Base-by-base conservation (phyloP, 495 filamentous ascomycete genomes). In the Talaromyces trachyspermus region DNA sequence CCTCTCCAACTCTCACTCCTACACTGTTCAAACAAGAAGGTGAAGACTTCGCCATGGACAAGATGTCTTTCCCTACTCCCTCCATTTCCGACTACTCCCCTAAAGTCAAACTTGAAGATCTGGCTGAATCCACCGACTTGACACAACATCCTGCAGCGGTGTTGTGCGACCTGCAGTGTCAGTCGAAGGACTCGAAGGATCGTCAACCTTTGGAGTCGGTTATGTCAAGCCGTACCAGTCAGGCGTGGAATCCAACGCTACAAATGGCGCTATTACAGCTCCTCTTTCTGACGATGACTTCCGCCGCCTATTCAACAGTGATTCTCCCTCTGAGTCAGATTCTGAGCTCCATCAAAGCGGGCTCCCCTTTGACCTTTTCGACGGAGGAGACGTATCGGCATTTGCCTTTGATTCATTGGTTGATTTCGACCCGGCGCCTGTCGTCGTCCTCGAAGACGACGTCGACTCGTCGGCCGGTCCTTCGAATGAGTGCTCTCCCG, bases 91-190 rank as follows among this genome's bases (percentile, higher is more conserved):
- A 71, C 42, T 72, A 71, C 60, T 77, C 74, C 5, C 70, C 70
- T 10, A 73, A 62, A 44, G 59, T 76, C 10, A 62, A 69, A 55
- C 71, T 71, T 53, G 68, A 72, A 57, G 65, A 66, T 67, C 70
- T 71, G 74, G 76, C 75, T 67, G 75, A 77, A 75, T 83, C 85
- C 72, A 74, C 85, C 79, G 87, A 92, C 76, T 68, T 78, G 92
- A 89, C 89, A 96, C 91, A 95, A 95, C 91, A 95, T 95, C 88
- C 92, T 95, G 92, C 92, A 76, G 91, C 77, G 89, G 82, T 95
- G 90, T 95, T 96, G 91, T 96, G 88, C 76, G 92, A 91, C 92
- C 92, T 95, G 92, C 92, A 84, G 92, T 98, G 92, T 96, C 92
- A 80, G 83, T 89, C 82, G 78, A 74, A 68, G 71, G 75, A 72